A percentile compares a stretch with the other conserved stretches of the same genome.
phyloP scores from a whole-genome alignment of 139 green algal species.

The Edaphochlamys debaryana region DNA sequence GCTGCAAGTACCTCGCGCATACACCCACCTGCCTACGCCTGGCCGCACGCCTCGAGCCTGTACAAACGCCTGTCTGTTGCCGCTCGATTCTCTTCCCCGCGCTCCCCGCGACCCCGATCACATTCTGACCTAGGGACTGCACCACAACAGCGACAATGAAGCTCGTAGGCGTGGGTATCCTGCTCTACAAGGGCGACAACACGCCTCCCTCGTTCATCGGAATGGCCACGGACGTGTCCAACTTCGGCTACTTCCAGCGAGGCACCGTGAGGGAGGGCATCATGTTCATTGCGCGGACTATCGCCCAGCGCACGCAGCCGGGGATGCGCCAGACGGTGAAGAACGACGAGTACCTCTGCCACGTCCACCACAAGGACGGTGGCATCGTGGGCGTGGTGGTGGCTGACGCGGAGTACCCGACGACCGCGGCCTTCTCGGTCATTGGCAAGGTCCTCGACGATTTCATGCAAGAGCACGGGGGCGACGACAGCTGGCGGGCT shows the following conservation, averaged over 20 bases:
- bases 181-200: slow-evolving; percentile 81
- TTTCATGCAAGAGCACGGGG: slow-evolving; percentile 51
- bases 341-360: slow-evolving; percentile 95
- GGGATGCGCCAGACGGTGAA: slow-evolving; percentile 87
- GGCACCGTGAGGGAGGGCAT: slow-evolving; percentile 93
- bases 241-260: slow-evolving; percentile 96
- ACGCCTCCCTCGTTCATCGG: slow-evolving; percentile 81
- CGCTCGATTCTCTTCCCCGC: too few relatives aligned
- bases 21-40: too few relatives aligned
- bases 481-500: slow-evolving; percentile 75
- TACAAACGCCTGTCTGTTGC: too few relatives aligned
- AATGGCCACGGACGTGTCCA: slow-evolving; percentile 83
- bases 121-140: background rate
- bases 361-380: slow-evolving; percentile 88
- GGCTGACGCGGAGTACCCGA: slow-evolving; percentile 93
- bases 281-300: slow-evolving; percentile 91
- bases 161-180: slow-evolving; percentile 73
- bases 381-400: slow-evolving; percentile 92
- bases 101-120: too few relatives aligned
- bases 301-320: slow-evolving; percentile 87
- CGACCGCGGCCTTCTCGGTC: slow-evolving; percentile 93
- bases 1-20: too few relatives aligned
- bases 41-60: too few relatives aligned
- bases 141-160: slow-evolving; percentile 56
- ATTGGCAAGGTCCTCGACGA: slow-evolving; percentile 89